Percentiles rank a stretch among this genome's conserved stretches.
phyloP scores from a whole-genome alignment of 192 early-diverging fungal genomes.

The Coemansia sp. region DNA sequence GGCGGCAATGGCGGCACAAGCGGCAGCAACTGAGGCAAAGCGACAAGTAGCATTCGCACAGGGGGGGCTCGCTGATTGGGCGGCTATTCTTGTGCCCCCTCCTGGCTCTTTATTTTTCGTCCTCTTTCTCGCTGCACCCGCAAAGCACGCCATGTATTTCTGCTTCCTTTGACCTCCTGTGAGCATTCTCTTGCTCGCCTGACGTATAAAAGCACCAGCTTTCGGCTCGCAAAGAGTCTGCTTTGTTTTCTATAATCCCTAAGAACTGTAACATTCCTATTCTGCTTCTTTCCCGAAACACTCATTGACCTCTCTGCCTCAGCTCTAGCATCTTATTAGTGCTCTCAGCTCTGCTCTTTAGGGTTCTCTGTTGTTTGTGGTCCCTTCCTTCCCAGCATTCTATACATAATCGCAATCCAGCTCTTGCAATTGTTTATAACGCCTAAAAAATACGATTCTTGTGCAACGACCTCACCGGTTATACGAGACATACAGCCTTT shows the following conservation, averaged over 20 bases:
- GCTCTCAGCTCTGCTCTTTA: no score
- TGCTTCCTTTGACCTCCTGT: neutral
- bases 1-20: constrained; percentile 7
- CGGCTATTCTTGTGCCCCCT: neutral
- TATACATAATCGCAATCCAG: no score
- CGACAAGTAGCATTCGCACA: neutral
- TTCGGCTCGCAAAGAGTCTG: neutral
- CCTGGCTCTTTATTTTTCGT: neutral
- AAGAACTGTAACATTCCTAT: no score
- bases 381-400: no score
- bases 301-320: no score
- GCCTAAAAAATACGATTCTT: no score
- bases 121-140: constrained; percentile 1
- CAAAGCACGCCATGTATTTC: constrained; percentile 7
- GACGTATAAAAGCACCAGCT: constrained; percentile 8
- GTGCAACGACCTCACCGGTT: no score
- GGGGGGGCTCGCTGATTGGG: no score
- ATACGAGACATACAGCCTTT: neutral
- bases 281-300: no score
- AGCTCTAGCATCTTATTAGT: no score
- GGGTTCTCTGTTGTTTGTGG: no score
- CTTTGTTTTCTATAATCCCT: constrained; percentile 1
- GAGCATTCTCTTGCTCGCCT: neutral
- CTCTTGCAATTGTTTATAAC: no score
- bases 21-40: constrained; percentile 1